Evolutionary conservation across 208 protist genomes (phyloP).

Genomic region (Herpetomonas muscarum): DNA sequence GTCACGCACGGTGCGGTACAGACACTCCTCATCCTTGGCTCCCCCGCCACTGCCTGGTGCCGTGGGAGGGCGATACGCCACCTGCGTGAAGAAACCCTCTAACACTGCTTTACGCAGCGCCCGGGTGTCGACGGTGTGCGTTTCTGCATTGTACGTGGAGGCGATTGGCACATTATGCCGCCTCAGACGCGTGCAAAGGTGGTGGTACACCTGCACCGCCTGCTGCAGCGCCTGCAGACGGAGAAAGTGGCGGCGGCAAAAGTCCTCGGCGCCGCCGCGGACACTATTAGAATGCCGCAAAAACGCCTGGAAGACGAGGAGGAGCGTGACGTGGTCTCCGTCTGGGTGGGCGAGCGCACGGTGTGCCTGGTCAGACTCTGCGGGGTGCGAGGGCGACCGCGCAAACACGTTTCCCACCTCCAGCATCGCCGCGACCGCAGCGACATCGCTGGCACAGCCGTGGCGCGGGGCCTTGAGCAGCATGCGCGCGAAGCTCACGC

Average conservation of each 20-base stretch:
- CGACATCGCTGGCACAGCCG: conserved; percentile 76
- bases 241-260: conserved; percentile 70
- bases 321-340: conserved; percentile 79
- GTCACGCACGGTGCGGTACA: conserved; percentile 69
- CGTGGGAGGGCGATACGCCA: conserved; percentile 43
- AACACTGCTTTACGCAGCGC: conserved; percentile 73
- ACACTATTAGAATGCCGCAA: conserved; percentile 22
- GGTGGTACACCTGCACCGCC: conserved; percentile 70
- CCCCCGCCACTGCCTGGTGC: neutral
- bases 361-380: conserved; percentile 46
- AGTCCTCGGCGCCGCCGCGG: conserved; percentile 25
- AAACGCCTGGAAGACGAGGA: conserved; percentile 80
- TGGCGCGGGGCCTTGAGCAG: conserved; percentile 68
- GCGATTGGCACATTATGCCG: conserved; percentile 36
- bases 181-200: conserved; percentile 61
- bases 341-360: conserved; percentile 41
- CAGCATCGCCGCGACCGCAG: conserved; percentile 85
- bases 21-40: conserved; percentile 6
- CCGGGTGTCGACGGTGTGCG: conserved; percentile 47
- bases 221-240: conserved; percentile 63
- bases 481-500: conserved; percentile 94
- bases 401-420: conserved; percentile 69
- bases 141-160: conserved; percentile 58
- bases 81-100: conserved; percentile 83
- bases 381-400: conserved; percentile 25